These are phyloP conservation scores for Aspergillus sp. DNA, from an alignment of 2,329 filamentous ascomycete genomes.

Conservation along the genomic window DNA sequence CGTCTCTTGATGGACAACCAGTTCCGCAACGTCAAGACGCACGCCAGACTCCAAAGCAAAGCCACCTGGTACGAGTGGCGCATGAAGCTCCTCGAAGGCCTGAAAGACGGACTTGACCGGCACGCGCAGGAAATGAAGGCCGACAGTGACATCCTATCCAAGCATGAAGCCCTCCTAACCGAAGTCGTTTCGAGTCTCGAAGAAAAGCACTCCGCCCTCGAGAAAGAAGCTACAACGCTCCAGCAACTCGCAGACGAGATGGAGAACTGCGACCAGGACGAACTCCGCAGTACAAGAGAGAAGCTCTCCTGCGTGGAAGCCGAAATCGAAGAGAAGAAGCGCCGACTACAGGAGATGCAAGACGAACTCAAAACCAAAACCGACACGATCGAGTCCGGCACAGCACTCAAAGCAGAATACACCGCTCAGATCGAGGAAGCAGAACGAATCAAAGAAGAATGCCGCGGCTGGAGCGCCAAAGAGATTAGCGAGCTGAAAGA, in stretches of 20 bases:
- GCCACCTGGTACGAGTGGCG: slow-evolving; percentile 99
- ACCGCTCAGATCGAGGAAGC: slow-evolving; percentile 76
- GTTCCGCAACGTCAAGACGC: slow-evolving; percentile 95
- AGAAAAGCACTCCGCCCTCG: slow-evolving; percentile 62
- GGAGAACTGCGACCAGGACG: slow-evolving; percentile 70
- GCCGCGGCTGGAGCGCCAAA: slow-evolving; percentile 80
- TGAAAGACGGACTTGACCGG: slow-evolving; percentile 76
- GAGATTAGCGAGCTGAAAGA: slow-evolving; percentile 77
- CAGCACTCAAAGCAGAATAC: slow-evolving; percentile 68
- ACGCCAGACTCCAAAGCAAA: slow-evolving; percentile 86
- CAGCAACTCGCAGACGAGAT: slow-evolving; percentile 67
- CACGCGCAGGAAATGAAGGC: slow-evolving; percentile 75
- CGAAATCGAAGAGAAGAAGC: slow-evolving; percentile 70
- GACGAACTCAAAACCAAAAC: slow-evolving; percentile 69
- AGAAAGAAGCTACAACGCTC: slow-evolving; percentile 66
- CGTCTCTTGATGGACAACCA: slow-evolving; percentile 90
- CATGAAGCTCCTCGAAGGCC: slow-evolving; percentile 78
- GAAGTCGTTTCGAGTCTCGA: slow-evolving; percentile 66
- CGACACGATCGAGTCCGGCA: slow-evolving; percentile 61
- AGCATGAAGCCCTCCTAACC: slow-evolving; percentile 70
- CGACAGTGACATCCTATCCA: slow-evolving; percentile 67
- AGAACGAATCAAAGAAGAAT: slow-evolving; percentile 82
- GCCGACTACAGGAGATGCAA: slow-evolving; percentile 66
- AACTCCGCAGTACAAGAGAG: slow-evolving; percentile 72
- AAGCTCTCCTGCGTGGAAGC: slow-evolving; percentile 65